Evolutionary conservation across 2,329 filamentous ascomycete species (phyloP).

Genomic region (Claviceps spartinae): DNA sequence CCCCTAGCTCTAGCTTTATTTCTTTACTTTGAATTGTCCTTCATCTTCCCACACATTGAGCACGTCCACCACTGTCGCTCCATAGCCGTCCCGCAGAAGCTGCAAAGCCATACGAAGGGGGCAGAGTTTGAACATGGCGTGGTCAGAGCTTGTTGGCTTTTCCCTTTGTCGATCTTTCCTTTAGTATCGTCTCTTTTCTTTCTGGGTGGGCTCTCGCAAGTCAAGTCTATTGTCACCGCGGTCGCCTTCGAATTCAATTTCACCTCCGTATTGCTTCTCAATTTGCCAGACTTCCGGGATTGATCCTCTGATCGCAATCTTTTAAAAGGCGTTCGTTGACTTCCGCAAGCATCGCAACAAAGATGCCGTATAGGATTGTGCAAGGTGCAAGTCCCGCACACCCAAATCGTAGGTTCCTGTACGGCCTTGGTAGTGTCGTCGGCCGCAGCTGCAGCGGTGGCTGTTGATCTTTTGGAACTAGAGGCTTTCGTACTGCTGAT

Average conservation of each 20-base stretch:
- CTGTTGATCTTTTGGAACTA: not conserved
- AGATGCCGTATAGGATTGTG: conserved; percentile 37
- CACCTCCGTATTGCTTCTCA: conserved; percentile 8
- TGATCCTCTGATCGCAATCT: conserved; percentile 7
- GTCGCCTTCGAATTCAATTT: conserved; percentile 6
- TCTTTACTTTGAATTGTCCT: conserved; percentile 27
- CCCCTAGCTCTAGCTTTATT: not conserved
- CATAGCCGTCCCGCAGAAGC: conserved; percentile 36
- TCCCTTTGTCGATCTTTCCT: conserved; percentile 1
- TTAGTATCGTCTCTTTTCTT: conserved; percentile 4
- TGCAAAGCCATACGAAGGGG: conserved; percentile 35
- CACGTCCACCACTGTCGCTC: conserved; percentile 45
- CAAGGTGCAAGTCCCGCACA: conserved; percentile 42
- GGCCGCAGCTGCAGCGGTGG: not conserved
- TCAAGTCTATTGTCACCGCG: conserved; percentile 20
- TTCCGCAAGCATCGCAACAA: conserved; percentile 43
- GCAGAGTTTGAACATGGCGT: conserved; percentile 5
- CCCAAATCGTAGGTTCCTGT: conserved; percentile 27
- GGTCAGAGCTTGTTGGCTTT: conserved; percentile 6
- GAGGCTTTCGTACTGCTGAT: conserved; percentile 3
- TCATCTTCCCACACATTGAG: conserved; percentile 39
- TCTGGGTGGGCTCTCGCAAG: conserved; percentile 17
- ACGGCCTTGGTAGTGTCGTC: not conserved
- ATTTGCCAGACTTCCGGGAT: not conserved
- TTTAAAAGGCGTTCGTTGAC: conserved; percentile 19